phyloP scores from a whole-genome alignment of 495 filamentous ascomycete genomes.

The Penicillium bovifimosum region DNA sequence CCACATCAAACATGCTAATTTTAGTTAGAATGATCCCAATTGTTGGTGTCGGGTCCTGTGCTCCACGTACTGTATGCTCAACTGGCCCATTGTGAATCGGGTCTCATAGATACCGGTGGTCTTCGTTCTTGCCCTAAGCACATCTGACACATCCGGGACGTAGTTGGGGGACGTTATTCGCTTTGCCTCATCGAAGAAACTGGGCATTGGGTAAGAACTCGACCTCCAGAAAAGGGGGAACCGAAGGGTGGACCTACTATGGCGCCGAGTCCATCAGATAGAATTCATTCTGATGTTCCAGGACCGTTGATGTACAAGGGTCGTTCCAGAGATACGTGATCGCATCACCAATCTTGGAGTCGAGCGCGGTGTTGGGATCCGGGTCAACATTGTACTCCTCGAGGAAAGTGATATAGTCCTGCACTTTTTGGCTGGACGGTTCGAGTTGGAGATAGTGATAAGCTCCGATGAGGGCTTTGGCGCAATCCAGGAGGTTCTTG shows the following conservation, averaged over 20 bases:
- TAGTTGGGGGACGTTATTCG: slow-evolving; percentile 84
- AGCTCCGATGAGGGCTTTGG: slow-evolving; percentile 81
- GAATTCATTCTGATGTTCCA: slow-evolving; percentile 96
- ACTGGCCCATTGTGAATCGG: slow-evolving; percentile 92
- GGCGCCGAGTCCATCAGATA: slow-evolving; percentile 99
- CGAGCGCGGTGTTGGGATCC: slow-evolving; percentile 76
- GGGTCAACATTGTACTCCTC: slow-evolving; percentile 84
- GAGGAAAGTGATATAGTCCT: slow-evolving; percentile 71
- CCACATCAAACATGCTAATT: slow-evolving; percentile 95
- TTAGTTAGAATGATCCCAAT: slow-evolving; percentile 10
- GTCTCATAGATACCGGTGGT: slow-evolving; percentile 99
- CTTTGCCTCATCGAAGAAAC: slow-evolving; percentile 90
- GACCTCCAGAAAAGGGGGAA: not conserved
- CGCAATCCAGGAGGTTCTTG: slow-evolving; percentile 96
- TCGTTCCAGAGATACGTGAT: slow-evolving; percentile 88
- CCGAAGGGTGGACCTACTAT: slow-evolving; percentile 60
- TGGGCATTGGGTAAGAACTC: slow-evolving; percentile 28
- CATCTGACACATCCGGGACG: slow-evolving; percentile 85
- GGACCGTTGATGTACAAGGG: slow-evolving; percentile 70
- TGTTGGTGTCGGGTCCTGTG: not conserved
- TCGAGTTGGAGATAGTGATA: slow-evolving; percentile 85
- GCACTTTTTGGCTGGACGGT: slow-evolving; percentile 62
- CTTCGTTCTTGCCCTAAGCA: slow-evolving; percentile 91
- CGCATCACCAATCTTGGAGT: slow-evolving; percentile 72
- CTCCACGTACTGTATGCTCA: slow-evolving; percentile 89